phyloP scores from a whole-genome alignment of 2,329 filamentous ascomycete species.

The Pezicula radicicola region DNA sequence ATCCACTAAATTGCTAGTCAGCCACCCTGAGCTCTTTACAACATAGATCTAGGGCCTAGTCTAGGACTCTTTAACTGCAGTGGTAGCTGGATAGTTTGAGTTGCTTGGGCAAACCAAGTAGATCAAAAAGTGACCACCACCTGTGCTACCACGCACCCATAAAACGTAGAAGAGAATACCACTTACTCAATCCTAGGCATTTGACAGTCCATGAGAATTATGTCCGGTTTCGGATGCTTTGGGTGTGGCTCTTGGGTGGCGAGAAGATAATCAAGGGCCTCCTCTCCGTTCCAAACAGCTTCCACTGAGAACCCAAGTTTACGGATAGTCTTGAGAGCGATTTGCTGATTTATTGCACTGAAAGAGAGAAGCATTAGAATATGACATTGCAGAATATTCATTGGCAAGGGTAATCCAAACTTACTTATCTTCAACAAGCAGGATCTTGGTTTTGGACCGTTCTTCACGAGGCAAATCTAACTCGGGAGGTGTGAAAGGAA shows the following conservation, averaged over 20 bases:
- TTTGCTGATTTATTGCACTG: conserved; percentile 68
- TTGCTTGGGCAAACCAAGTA: too few relatives aligned
- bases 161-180: not conserved
- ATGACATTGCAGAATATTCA: not conserved
- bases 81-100: too few relatives aligned
- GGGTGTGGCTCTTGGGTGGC: conserved; percentile 39
- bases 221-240: conserved; percentile 50
- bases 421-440: conserved; percentile 81
- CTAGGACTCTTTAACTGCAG: too few relatives aligned
- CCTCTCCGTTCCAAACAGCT: conserved; percentile 75
- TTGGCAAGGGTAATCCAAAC: conserved; percentile 24
- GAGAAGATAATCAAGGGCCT: conserved; percentile 71
- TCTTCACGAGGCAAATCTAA: conserved; percentile 53
- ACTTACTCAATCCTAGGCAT: conserved; percentile 66
- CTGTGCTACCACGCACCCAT: not conserved
- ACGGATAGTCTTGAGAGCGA: conserved; percentile 70
- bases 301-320: conserved; percentile 70
- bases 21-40: too few relatives aligned
- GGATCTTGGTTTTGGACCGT: conserved; percentile 61
- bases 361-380: not conserved
- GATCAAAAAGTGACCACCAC: too few relatives aligned
- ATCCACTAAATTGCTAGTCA: conserved; percentile 42
- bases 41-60: too few relatives aligned
- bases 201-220: conserved; percentile 78
- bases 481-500: conserved; percentile 32